Evolutionary conservation across 257 asterid genomes (phyloP).

Genomic region (Przewalskia tangutica): DNA sequence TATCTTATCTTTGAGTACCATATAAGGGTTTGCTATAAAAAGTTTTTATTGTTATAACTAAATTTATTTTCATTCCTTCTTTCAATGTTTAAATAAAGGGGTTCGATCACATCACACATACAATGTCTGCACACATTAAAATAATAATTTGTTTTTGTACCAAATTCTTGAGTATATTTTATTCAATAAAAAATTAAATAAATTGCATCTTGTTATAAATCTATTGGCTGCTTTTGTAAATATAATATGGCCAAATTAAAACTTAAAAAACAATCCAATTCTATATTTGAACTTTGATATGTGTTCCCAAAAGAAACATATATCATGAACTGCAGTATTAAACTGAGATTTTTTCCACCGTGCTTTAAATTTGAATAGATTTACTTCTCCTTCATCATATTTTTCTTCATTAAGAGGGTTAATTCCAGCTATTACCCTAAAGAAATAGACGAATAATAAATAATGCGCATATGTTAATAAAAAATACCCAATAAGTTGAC

Average conservation of each 20-base stretch:
- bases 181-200: too few species aligned
- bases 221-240: neutral
- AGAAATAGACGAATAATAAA: neutral
- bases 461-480: too few species aligned
- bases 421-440: neutral
- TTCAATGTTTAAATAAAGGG: neutral
- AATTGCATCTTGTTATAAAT: neutral
- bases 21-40: too few species aligned
- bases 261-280: neutral
- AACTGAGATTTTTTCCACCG: neutral
- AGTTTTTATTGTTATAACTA: too few species aligned
- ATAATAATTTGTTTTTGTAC: too few species aligned
- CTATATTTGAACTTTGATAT: neutral
- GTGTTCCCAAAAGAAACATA: neutral
- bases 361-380: neutral
- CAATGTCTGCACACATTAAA: too few species aligned
- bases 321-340: neutral
- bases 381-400: neutral
- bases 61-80: neutral
- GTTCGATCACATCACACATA: too few species aligned
- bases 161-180: too few species aligned
- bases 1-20: too few species aligned
- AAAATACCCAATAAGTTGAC: too few species aligned
- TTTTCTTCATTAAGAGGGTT: neutral
- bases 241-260: neutral